Evolutionary conservation across 2,329 filamentous ascomycete species (phyloP), one percentile per base, ranked within the genome.

Genomic region (Ophiostoma novo-ulmi): DNA sequence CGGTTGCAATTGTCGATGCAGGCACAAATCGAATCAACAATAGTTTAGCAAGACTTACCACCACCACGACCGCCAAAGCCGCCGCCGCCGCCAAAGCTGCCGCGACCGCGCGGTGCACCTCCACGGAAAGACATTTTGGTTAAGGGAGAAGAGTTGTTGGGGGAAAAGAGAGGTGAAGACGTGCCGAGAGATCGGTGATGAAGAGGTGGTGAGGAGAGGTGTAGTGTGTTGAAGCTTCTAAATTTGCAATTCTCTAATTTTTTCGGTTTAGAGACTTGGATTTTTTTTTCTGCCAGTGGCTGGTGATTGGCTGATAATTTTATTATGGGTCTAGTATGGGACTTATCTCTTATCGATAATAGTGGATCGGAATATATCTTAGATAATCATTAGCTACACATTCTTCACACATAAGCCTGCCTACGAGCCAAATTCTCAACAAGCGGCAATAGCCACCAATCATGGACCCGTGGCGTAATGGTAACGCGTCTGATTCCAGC

Each of bases 61-160:
- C 84, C 83, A 76, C 86, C 82, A 72, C 81, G 80, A 73, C 85
- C 84, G 77, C 82, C 80, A 74, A 81, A 83, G 73, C 82, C 81
- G 41, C 76, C 26, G 26, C 26, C 26, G 26, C 26, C 82, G 74
- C 83, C 80, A 74, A 81, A 83, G 73, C 82, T 81, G 39, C 76
- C 82, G 74, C 83, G 81, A 75, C 82, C 81, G 76, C 82, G 81
- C 73, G 77, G 75, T 72, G 77, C 70, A 20, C 84, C 85, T 79
- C 71, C 71, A 70, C 88, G 85, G 80, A 88, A 90, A 78, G 88
- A 87, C 89, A 89, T 90, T 69, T 41, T 55, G 38, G 55, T 55
- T 10, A 70, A 35, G 66, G 5, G 61, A 36, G 61, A 68, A 22
- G 48, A 20, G 58, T 20, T 38, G 63, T 35, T 63, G 58, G 36